Percentiles rank a stretch among this genome's conserved stretches.
These are phyloP conservation scores for Tremella yokohamensis DNA, from an alignment of 768 basidiomycete genomes.

Conservation along the genomic window DNA sequence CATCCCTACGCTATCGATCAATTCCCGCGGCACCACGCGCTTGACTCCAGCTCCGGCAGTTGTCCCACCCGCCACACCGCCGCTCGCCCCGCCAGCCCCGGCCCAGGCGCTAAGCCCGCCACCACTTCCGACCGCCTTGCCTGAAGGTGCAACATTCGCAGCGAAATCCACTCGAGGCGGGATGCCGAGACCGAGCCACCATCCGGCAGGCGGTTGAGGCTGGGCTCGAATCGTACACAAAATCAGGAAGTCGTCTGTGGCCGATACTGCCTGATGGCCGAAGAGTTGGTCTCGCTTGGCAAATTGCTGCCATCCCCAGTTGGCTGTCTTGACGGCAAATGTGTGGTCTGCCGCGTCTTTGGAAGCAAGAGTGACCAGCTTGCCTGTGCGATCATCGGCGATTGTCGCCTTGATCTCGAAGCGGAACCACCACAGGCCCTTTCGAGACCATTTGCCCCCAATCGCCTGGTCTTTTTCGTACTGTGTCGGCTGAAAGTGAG, in stretches of 20 bases:
- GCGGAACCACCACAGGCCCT: conserved; percentile 78
- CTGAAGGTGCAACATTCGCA: conserved; percentile 48
- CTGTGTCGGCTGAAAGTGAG: conserved; percentile 61
- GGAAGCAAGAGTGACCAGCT: conserved; percentile 39
- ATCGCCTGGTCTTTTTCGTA: conserved; percentile 69
- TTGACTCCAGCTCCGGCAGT: conserved; percentile 36
- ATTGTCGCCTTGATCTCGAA: conserved; percentile 66
- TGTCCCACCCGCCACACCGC: conserved; percentile 46
- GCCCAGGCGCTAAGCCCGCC: conserved; percentile 47
- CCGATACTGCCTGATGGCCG: conserved; percentile 52
- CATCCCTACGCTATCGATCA: conserved; percentile 68
- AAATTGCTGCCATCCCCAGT: conserved; percentile 84
- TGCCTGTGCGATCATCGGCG: conserved; percentile 19
- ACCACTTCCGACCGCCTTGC: conserved; percentile 25
- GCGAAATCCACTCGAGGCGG: conserved; percentile 53
- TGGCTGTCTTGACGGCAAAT: conserved; percentile 74
- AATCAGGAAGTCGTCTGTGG: conserved; percentile 68
- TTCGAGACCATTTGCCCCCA: conserved; percentile 74
- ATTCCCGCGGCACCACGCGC: conserved; percentile 61
- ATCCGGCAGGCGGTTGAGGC: conserved; percentile 56
- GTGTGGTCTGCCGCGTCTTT: conserved; percentile 81
- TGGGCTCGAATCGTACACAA: conserved; percentile 73
- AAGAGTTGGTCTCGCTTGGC: conserved; percentile 69
- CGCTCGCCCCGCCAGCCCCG: conserved; percentile 36
- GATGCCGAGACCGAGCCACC: conserved; percentile 43